Percentiles rank a stretch among this genome's conserved stretches.
These are phyloP conservation scores for Metarhizium album DNA, from an alignment of 2,329 filamentous ascomycete species.

Conservation along the genomic window DNA sequence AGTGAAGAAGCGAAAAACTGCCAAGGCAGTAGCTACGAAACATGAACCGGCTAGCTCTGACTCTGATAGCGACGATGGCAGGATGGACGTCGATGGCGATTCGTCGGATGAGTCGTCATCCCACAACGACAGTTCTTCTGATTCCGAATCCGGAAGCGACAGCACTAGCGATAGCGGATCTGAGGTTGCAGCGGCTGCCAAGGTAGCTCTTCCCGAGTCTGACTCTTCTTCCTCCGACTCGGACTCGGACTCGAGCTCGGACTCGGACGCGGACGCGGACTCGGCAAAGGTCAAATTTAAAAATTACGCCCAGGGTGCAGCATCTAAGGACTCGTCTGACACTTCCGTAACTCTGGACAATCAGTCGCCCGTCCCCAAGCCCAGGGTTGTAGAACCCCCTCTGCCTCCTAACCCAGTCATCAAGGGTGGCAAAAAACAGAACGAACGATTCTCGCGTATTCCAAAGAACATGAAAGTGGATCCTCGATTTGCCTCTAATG, in stretches of 20 bases:
- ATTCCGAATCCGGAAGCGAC: conserved; percentile 10
- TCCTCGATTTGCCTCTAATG: conserved; percentile 62
- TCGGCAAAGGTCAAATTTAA: conserved; percentile 12
- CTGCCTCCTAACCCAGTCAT: conserved; percentile 40
- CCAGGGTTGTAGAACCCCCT: conserved; percentile 32
- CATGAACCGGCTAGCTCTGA: conserved; percentile 9
- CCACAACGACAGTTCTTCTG: conserved; percentile 6
- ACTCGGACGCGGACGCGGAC: conserved; percentile 22
- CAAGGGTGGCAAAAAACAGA: conserved; percentile 37
- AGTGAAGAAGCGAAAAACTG: not conserved
- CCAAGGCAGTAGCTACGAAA: not conserved
- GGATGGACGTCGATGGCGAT: conserved; percentile 15
- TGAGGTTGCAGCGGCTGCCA: conserved; percentile 14
- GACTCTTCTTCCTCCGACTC: not conserved
- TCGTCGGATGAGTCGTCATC: conserved; percentile 14
- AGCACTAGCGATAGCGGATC: conserved; percentile 1
- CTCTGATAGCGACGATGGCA: conserved; percentile 9
- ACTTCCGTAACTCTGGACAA: conserved; percentile 41
- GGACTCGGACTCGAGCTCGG: conserved; percentile 18
- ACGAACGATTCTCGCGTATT: conserved; percentile 68
- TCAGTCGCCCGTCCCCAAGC: conserved; percentile 29
- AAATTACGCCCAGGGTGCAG: conserved; percentile 9
- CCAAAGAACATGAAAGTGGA: conserved; percentile 59
- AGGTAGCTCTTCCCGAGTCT: conserved; percentile 10
- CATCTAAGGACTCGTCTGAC: conserved; percentile 25